A percentile compares a stretch with the other conserved stretches of the same genome.
Evolutionary conservation across 495 filamentous ascomycete genomes (phyloP).

Genomic region (Penicillium silybi): DNA sequence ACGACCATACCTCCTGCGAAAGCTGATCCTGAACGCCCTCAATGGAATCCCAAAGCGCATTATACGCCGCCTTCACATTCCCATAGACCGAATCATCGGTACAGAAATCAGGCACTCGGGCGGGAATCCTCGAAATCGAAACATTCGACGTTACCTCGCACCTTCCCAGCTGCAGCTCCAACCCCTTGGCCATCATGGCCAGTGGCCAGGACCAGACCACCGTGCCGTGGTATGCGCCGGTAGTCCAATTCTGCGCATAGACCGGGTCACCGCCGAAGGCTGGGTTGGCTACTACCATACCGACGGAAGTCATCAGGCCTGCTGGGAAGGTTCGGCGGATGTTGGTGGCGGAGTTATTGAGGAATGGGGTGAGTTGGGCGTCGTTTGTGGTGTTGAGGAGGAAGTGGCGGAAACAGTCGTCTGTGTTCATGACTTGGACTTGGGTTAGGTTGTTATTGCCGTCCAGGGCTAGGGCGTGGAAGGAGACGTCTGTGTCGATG

Average conservation of each 20-base stretch:
- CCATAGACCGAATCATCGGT: slow-evolving; percentile 36
- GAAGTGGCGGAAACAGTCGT: slow-evolving; percentile 61
- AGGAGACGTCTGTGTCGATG: slow-evolving; percentile 45
- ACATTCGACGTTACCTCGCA: slow-evolving; percentile 29
- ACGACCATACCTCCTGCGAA: slow-evolving; percentile 61
- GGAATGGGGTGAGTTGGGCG: slow-evolving; percentile 49
- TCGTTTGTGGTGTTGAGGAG: slow-evolving; percentile 59
- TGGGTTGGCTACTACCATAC: slow-evolving; percentile 59
- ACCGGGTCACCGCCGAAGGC: slow-evolving; percentile 50
- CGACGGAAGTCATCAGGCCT: slow-evolving; percentile 53
- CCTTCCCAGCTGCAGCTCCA: slow-evolving; percentile 45
- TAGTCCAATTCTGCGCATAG: slow-evolving; percentile 51
- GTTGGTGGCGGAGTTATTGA: slow-evolving; percentile 53
- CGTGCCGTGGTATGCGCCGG: slow-evolving; percentile 58
- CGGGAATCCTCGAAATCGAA: slow-evolving; percentile 3
- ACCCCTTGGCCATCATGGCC: slow-evolving; percentile 59
- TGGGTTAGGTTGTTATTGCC: slow-evolving; percentile 47
- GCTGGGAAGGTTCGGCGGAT: slow-evolving; percentile 55
- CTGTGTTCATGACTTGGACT: slow-evolving; percentile 60
- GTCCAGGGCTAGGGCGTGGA: slow-evolving; percentile 54
- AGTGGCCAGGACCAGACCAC: slow-evolving; percentile 65
- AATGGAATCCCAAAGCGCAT: slow-evolving; percentile 57
- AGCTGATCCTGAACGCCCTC: slow-evolving; percentile 50
- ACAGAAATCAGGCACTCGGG: slow-evolving; percentile 44
- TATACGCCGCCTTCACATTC: slow-evolving; percentile 55